Evolutionary conservation across 306 rosid species (phyloP).

Genomic region (Gastrolobium villosum): DNA sequence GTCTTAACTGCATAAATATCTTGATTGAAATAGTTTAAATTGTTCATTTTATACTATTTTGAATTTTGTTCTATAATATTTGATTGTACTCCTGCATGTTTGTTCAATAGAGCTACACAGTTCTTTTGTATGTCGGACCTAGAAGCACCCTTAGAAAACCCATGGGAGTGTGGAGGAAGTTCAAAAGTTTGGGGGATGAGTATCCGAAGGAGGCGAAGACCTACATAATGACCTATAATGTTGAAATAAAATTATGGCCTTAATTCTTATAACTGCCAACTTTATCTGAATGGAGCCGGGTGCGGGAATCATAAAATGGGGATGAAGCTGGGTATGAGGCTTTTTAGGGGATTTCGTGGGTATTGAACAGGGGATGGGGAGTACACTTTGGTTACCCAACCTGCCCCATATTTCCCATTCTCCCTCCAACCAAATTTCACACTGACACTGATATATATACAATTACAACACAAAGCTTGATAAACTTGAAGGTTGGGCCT

Average conservation of each 20-base stretch:
- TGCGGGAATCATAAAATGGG: neutral
- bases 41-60: conserved; percentile 16
- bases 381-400: neutral
- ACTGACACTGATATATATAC: neutral
- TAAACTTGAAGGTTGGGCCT: conserved; percentile 24
- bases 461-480: neutral
- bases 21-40: conserved; percentile 12
- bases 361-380: neutral
- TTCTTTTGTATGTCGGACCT: conserved; percentile 34
- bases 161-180: conserved; percentile 28
- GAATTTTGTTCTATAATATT: conserved; percentile 32
- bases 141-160: conserved; percentile 25
- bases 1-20: neutral
- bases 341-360: neutral
- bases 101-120: neutral
- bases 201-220: neutral
- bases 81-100: conserved; percentile 1
- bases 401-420: neutral
- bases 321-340: neutral
- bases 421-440: neutral
- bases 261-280: neutral
- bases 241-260: conserved; percentile 6
- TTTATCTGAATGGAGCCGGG: conserved; percentile 11
- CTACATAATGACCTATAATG: conserved; percentile 13
- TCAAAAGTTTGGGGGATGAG: neutral